Conservation (phyloP, 345 rosid genomes). For the Eucalyptus pumila region DNA sequence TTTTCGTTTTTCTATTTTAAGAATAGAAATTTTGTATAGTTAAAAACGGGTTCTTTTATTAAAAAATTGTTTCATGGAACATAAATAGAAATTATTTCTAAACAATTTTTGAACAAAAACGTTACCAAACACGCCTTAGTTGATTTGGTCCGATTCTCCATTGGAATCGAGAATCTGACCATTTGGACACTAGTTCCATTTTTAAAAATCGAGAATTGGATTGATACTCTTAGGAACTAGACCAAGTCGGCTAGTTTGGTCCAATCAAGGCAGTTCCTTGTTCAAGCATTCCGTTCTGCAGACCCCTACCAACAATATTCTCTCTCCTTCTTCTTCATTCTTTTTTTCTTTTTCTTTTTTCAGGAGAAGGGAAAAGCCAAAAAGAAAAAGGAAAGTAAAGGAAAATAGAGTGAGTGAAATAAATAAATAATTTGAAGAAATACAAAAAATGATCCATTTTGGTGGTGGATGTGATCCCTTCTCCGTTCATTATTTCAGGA, state of each 20-base stretch:
- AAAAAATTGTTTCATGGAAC: too few species aligned
- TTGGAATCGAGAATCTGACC: fast-evolving
- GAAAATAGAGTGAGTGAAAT: neutral
- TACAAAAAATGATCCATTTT: neutral
- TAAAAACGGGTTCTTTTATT: too few species aligned
- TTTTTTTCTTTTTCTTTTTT: neutral
- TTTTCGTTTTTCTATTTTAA: too few species aligned
- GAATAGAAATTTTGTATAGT: too few species aligned
- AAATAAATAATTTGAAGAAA: neutral
- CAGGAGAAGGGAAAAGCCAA: too few species aligned
- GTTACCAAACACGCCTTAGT: too few species aligned
- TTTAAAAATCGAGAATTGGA: too few species aligned
- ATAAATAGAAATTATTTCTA: too few species aligned
- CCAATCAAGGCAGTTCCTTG: fast-evolving
- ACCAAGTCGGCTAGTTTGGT: fast-evolving
- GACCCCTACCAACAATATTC: too few species aligned
- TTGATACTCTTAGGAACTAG: fast-evolving
- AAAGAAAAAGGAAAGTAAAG: neutral
- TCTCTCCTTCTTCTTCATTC: neutral
- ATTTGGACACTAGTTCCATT: too few species aligned
- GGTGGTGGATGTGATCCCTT: neutral
- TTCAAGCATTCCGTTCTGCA: too few species aligned
- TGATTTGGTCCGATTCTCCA: fast-evolving
- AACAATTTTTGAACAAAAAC: too few species aligned
- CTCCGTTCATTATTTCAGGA: neutral